Evolutionary conservation across 2,329 filamentous ascomycete species (phyloP).

Genomic region (Ceratocystis colombiana): DNA sequence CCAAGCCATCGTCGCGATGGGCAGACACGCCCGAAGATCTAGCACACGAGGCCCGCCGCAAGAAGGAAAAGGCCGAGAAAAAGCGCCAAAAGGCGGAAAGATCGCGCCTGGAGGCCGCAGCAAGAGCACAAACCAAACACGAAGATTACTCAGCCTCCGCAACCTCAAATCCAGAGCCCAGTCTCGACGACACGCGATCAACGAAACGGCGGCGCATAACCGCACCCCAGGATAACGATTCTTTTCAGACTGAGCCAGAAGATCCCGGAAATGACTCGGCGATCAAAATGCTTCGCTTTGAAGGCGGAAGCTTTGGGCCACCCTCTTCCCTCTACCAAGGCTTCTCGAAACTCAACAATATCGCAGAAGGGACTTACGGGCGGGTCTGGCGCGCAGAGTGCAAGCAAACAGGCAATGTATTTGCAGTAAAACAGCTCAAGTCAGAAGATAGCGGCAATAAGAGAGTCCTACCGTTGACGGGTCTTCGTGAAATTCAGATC

Average conservation of each 20-base stretch:
- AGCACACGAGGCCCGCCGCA: constrained; percentile 54
- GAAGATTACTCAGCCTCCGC: constrained; percentile 29
- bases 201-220: constrained; percentile 54
- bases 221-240: constrained; percentile 34
- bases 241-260: constrained; percentile 25
- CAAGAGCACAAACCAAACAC: constrained; percentile 23
- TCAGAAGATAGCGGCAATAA: constrained; percentile 48
- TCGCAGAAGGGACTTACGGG: constrained; percentile 94
- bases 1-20: constrained; percentile 68
- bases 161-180: constrained; percentile 26
- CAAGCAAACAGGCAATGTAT: constrained; percentile 61
- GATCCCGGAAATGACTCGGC: constrained; percentile 36
- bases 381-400: constrained; percentile 81
- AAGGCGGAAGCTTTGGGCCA: constrained; percentile 54
- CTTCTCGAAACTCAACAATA: constrained; percentile 89
- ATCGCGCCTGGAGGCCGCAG: constrained; percentile 72
- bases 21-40: constrained; percentile 73
- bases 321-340: constrained; percentile 68
- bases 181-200: constrained; percentile 38
- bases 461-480: constrained; percentile 66
- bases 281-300: constrained; percentile 55
- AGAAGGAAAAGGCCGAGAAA: constrained; percentile 19
- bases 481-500: constrained; percentile 86
- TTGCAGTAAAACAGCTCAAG: constrained; percentile 90
- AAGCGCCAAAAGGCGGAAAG: constrained; percentile 84